Evolutionary conservation across 2,329 filamentous ascomycete genomes (phyloP).

Genomic region (Ophiostoma angusticollis): DNA sequence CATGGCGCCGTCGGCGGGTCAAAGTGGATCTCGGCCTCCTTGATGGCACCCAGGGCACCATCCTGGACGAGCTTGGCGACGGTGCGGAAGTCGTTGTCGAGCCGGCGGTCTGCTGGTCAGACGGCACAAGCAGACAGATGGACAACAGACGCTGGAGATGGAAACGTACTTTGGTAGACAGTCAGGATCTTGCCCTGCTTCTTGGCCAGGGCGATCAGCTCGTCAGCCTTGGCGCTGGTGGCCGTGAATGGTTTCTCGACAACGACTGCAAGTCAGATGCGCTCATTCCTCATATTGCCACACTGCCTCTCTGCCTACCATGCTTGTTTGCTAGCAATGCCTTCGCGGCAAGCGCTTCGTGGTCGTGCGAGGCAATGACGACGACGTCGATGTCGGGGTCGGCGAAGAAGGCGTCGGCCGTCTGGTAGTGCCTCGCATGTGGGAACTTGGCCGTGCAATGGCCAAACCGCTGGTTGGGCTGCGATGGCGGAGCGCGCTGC

Average conservation of each 20-base stretch:
- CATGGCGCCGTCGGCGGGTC: conserved; percentile 36
- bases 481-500: conserved; percentile 27
- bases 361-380: conserved; percentile 45
- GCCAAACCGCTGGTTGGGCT: conserved; percentile 16
- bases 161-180: conserved; percentile 37
- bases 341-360: conserved; percentile 40
- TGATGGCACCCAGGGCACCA: conserved; percentile 43
- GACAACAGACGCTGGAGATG: too few relatives aligned
- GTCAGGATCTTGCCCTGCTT: conserved; percentile 33
- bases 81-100: conserved; percentile 51
- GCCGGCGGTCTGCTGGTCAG: conserved; percentile 27
- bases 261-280: too few relatives aligned
- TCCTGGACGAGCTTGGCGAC: conserved; percentile 37
- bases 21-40: conserved; percentile 54
- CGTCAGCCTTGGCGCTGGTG: conserved; percentile 42
- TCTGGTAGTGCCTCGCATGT: conserved; percentile 41
- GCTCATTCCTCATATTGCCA: background rate
- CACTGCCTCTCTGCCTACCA: conserved; percentile 18
- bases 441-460: conserved; percentile 38
- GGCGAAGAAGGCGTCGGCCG: conserved; percentile 43
- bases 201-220: conserved; percentile 36
- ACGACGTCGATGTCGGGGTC: conserved; percentile 48
- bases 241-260: conserved; percentile 56
- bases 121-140: too few relatives aligned
- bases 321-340: conserved; percentile 49